Base-by-base conservation (phyloP, 1,284 basidiomycete genomes). In the Sporisorium iseilematis-ciliati region DNA sequence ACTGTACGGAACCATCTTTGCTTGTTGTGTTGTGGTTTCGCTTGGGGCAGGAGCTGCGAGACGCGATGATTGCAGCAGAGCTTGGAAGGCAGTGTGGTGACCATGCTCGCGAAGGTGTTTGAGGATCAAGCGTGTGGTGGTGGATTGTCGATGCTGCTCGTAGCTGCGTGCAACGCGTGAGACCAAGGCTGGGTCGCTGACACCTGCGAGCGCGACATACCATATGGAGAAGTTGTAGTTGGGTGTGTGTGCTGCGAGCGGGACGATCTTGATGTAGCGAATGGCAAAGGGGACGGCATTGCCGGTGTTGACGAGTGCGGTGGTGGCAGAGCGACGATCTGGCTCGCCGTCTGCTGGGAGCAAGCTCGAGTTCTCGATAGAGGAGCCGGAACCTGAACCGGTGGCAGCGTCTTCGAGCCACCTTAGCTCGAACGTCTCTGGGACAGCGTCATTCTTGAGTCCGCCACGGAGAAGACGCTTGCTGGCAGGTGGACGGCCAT, bases 21-120 rank as follows among this genome's bases (percentile, higher is more conserved):
- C 20, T 7, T 57, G 52, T 21, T 49, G 23, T 16, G 45, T 2
- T 1, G 57, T 10, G 8, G 58, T 29, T 3, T 61, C 62, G 7
- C 54, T 48, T 1, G 26, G 49, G 6, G 21, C 29, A 2, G 50
- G 57, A 29, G 56, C 63, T 4, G 46, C 70, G n/a, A 81, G 71
- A 23, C 68, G 65, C 0, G 73, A 74, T 18, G 76, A 76, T 20
- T 76, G 58, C 25, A 80, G 67, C 20, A 82, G 59, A 0, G 76
- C 75, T 45, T 70, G 59, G 80, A 89, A 92, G 1, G 92, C 90
- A 0, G 90, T 88, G 42, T 92, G 87, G 56, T 93, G 88, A 18
- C 91, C 90, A 35, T 91, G 89, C 82, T 92, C 90, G 49, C 93
- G 90, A 40, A 94, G 89, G 78, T 93, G 91, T 78, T 93, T 93